Evolutionary conservation across 345 rosid species (phyloP).

Genomic region (Salix viminalis): DNA sequence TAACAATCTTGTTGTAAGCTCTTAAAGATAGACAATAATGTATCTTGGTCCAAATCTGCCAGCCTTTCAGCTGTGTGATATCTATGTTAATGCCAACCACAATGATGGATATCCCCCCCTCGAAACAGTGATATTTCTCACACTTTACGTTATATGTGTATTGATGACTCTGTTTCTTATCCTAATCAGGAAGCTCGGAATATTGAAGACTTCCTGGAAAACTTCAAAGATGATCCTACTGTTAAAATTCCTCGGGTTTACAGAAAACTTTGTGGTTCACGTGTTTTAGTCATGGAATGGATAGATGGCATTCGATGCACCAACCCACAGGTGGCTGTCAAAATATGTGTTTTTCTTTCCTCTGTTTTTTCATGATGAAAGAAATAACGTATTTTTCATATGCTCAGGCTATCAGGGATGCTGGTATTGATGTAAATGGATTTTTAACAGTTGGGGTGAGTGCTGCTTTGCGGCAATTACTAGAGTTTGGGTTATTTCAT

Average conservation of each 20-base stretch:
- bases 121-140: not conserved
- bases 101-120: not conserved
- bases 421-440: constrained; percentile 84
- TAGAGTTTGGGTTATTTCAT: constrained; percentile 92
- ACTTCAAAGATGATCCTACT: constrained; percentile 88
- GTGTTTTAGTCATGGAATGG: constrained; percentile 98
- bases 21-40: not conserved
- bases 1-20: not conserved
- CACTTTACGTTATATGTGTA: constrained; percentile 3
- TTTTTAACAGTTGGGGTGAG: constrained; percentile 95
- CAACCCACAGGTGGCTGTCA: constrained; percentile 68
- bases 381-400: not conserved
- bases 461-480: constrained; percentile 89
- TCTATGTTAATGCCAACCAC: not conserved
- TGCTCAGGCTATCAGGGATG: constrained; percentile 77
- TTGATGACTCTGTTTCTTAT: constrained; percentile 1
- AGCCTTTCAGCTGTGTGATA: not conserved
- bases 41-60: not conserved
- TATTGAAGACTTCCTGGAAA: constrained; percentile 89
- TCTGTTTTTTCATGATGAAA: constrained; percentile 9
- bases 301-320: constrained; percentile 98
- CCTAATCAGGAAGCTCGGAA: constrained; percentile 80
- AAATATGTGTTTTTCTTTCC: constrained; percentile 2
- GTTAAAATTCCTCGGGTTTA: constrained; percentile 93
- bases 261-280: constrained; percentile 77